A percentile compares a stretch with the other conserved stretches of the same genome.
These are phyloP conservation scores for Xerocomellus chrysenteron DNA, from an alignment of 768 basidiomycete species.

Conservation along the genomic window DNA sequence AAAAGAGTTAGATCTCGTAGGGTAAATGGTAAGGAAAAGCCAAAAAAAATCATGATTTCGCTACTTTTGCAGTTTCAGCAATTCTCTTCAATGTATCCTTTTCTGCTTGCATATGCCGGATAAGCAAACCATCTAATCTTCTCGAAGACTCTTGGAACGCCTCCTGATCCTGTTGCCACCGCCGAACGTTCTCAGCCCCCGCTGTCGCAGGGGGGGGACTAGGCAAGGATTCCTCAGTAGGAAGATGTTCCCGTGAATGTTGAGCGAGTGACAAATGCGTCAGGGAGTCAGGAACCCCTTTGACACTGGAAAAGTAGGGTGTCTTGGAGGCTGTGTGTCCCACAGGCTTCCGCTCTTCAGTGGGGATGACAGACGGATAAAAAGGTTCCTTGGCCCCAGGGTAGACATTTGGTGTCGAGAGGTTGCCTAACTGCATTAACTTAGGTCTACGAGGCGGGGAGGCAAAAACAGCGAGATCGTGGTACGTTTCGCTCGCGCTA, in stretches of 20 bases:
- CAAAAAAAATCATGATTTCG: constrained; percentile 21
- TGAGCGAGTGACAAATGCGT: constrained; percentile 35
- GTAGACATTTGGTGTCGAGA: constrained; percentile 65
- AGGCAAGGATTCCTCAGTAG: constrained; percentile 11
- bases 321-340: constrained; percentile 45
- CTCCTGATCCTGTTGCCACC: constrained; percentile 33
- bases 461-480: constrained; percentile 33
- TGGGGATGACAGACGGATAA: constrained; percentile 34
- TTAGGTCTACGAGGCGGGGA: constrained; percentile 34
- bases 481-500: constrained; percentile 39
- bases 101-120: constrained; percentile 82
- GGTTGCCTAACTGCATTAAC: constrained; percentile 66
- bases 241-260: constrained; percentile 44
- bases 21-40: constrained; percentile 10
- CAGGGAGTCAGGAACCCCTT: constrained; percentile 32
- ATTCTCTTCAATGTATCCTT: constrained; percentile 78
- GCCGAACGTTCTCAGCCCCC: constrained; percentile 24
- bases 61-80: constrained; percentile 46
- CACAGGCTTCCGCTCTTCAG: constrained; percentile 49
- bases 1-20: constrained; percentile 13
- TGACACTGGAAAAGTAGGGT: constrained; percentile 50
- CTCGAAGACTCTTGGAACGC: constrained; percentile 55
- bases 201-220: constrained; percentile 16
- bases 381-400: constrained; percentile 37
- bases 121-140: constrained; percentile 75